These are phyloP conservation scores for Epicoccum sorghinum DNA, from an alignment of 2,329 filamentous ascomycete species.

Conservation along the genomic window DNA sequence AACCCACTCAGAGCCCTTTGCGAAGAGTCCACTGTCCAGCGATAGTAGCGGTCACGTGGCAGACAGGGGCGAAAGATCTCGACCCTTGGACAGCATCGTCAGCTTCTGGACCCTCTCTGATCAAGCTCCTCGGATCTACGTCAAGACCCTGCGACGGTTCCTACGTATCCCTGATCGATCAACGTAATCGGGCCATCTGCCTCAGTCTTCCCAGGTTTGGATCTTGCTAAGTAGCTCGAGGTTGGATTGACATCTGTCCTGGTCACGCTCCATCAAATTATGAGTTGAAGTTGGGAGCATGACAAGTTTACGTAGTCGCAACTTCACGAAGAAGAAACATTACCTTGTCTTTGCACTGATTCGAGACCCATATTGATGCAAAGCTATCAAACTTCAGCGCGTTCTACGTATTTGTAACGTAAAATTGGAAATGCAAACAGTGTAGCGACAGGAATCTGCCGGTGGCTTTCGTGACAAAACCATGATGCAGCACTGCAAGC, in stretches of 20 bases:
- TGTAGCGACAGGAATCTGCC: not conserved
- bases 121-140: not conserved
- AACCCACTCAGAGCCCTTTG: not conserved
- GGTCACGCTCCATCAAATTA: too few relatives aligned
- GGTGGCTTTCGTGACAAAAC: not conserved
- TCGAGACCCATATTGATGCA: too few relatives aligned
- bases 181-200: constrained; percentile 7
- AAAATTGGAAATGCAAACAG: too few relatives aligned
- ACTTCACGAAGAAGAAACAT: too few relatives aligned
- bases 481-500: not conserved
- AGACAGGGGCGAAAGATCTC: not conserved
- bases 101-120: not conserved
- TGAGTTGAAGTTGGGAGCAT: too few relatives aligned
- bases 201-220: too few relatives aligned
- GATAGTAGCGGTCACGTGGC: not conserved
- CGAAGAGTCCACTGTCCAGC: not conserved
- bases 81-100: not conserved
- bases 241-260: too few relatives aligned
- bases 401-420: too few relatives aligned
- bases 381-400: too few relatives aligned
- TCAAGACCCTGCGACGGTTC: not conserved
- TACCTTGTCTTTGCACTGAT: too few relatives aligned
- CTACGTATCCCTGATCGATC: not conserved
- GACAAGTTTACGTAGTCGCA: too few relatives aligned
- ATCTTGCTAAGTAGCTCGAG: too few relatives aligned